Percentiles rank a stretch among this genome's conserved stretches.
These are phyloP conservation scores for Russula sp. DNA, from an alignment of 768 basidiomycete species.

Conservation along the genomic window DNA sequence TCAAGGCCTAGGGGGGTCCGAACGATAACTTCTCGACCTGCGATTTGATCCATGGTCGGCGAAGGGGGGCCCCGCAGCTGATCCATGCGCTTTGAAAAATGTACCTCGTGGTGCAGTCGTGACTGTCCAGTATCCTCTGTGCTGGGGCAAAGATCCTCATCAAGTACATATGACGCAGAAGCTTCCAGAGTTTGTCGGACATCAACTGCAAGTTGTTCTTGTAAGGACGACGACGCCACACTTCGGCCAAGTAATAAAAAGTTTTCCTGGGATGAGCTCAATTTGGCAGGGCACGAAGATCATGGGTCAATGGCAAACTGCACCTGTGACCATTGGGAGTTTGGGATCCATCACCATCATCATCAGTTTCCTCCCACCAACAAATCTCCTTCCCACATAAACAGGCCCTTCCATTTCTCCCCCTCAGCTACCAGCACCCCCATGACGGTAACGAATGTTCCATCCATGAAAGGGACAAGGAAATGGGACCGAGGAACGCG, in stretches of 20 bases:
- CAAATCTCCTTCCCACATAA: background rate
- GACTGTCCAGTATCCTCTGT: background rate
- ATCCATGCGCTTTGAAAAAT: conserved; percentile 5
- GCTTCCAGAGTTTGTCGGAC: background rate
- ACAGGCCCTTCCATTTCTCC: background rate
- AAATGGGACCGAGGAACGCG: background rate
- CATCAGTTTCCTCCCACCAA: background rate
- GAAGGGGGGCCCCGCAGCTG: background rate
- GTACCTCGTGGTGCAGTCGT: conserved; percentile 11
- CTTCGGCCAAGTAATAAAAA: background rate
- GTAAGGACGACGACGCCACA: background rate
- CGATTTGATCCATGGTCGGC: conserved; percentile 1
- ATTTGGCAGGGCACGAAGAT: background rate
- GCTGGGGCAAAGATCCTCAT: conserved; percentile 1
- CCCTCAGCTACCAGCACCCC: background rate
- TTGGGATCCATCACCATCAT: too few relatives aligned
- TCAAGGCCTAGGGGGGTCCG: background rate
- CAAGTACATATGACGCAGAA: background rate
- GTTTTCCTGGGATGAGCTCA: background rate
- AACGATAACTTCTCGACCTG: background rate
- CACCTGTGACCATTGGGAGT: background rate
- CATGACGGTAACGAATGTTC: background rate
- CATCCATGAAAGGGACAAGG: background rate
- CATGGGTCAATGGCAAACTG: background rate
- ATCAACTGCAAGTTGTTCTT: background rate